A percentile compares a stretch with the other conserved stretches of the same genome.
These are phyloP conservation scores for Pichia thaimueangensis DNA, from an alignment of 805 yeast species.

Conservation along the genomic window DNA sequence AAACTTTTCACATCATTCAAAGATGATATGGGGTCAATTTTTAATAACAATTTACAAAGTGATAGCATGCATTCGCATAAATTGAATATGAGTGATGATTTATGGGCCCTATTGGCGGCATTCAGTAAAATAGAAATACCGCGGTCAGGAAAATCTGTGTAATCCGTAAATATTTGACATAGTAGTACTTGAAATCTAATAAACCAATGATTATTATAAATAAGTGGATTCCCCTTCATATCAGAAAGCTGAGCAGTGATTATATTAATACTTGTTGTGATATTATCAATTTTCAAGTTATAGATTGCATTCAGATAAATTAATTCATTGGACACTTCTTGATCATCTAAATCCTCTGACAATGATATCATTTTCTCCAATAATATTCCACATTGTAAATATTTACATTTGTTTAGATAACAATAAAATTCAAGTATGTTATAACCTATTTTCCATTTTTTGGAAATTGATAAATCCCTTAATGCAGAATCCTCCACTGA, in stretches of 20 bases:
- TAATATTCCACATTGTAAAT: constrained; percentile 30
- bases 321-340: constrained; percentile 26
- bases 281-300: constrained; percentile 19
- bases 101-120: constrained; percentile 42
- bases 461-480: constrained; percentile 34
- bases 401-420: constrained; percentile 35
- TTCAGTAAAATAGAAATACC: constrained; percentile 45
- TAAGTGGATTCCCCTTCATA: constrained; percentile 20
- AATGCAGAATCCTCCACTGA: constrained; percentile 23
- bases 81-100: constrained; percentile 39
- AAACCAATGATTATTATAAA: constrained; percentile 36
- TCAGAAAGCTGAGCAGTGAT: constrained; percentile 18
- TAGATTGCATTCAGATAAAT: constrained; percentile 21
- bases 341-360: constrained; percentile 29
- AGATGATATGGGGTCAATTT: constrained; percentile 27
- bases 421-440: constrained; percentile 34
- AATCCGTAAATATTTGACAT: constrained; percentile 36
- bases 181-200: constrained; percentile 43
- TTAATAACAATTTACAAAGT: constrained; percentile 39
- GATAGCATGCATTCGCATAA: constrained; percentile 42
- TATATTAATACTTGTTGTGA: constrained; percentile 19
- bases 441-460: constrained; percentile 36
- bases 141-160: constrained; percentile 39
- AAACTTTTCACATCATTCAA: constrained; percentile 37
- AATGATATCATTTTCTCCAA: constrained; percentile 28